phyloP scores from a whole-genome alignment of 1,284 basidiomycete species.

The Melampsora americana region DNA sequence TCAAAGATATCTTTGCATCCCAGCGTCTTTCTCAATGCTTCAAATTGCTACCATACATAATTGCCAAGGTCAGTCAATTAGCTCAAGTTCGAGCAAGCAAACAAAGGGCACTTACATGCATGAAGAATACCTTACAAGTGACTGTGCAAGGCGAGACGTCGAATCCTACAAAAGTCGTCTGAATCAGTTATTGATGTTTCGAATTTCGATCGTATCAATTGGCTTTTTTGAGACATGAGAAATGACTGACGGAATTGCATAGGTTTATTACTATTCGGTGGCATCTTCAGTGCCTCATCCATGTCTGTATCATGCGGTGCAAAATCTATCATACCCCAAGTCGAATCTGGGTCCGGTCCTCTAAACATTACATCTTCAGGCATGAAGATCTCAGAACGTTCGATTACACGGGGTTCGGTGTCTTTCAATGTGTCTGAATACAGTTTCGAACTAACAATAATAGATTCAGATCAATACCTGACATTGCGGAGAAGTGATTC shows the following conservation, averaged over 20 bases:
- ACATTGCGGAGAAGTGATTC: not conserved
- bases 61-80: not conserved
- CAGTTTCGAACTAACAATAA: slow-evolving; percentile 62
- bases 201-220: no score
- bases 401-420: slow-evolving; percentile 58
- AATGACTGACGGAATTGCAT: slow-evolving; percentile 43
- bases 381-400: slow-evolving; percentile 63
- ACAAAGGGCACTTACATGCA: slow-evolving; percentile 36
- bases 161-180: slow-evolving; percentile 15
- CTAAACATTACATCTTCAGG: slow-evolving; percentile 75
- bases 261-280: slow-evolving; percentile 43
- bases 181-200: not conserved
- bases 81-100: not conserved
- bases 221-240: not conserved
- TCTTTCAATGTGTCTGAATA: slow-evolving; percentile 56
- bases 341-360: slow-evolving; percentile 52
- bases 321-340: slow-evolving; percentile 49
- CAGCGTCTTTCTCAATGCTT: slow-evolving; percentile 83
- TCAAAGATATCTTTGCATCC: slow-evolving; percentile 90
- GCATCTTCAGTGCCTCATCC: slow-evolving; percentile 62
- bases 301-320: slow-evolving; percentile 57
- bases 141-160: slow-evolving; percentile 41
- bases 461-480: not conserved
- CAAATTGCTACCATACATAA: slow-evolving; percentile 80
- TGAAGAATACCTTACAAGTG: slow-evolving; percentile 45